Evolutionary conservation across 495 filamentous ascomycete genomes (phyloP).

Genomic region (Tuber brumale): DNA sequence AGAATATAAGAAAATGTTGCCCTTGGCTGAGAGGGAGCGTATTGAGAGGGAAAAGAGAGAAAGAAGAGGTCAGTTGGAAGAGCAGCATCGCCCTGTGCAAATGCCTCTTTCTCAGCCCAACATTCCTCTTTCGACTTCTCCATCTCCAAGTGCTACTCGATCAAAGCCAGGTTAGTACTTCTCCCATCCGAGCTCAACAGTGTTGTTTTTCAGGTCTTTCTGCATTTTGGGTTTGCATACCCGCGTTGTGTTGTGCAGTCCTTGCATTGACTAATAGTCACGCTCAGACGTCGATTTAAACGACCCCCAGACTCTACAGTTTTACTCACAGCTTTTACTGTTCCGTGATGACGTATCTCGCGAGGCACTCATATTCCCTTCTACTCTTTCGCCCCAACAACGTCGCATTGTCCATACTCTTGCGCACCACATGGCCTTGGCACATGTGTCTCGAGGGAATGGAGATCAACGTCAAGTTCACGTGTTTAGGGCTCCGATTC

Average conservation of each 20-base stretch:
- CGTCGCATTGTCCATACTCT: conserved; percentile 87
- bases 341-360: conserved; percentile 74
- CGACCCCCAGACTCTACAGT: conserved; percentile 75
- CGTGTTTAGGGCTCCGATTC: conserved; percentile 59
- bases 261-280: conserved; percentile 39
- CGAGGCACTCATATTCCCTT: conserved; percentile 76
- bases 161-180: conserved; percentile 60
- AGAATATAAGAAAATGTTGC: conserved; percentile 99
- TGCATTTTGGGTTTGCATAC: conserved; percentile 29
- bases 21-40: conserved; percentile 83
- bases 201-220: conserved; percentile 28
- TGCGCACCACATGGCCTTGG: conserved; percentile 88
- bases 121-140: conserved; percentile 60
- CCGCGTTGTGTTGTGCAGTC: conserved; percentile 24
- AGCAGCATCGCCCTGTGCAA: conserved; percentile 78
- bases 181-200: conserved; percentile 32
- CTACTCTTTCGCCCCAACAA: conserved; percentile 69
- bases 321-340: conserved; percentile 79
- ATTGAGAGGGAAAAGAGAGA: conserved; percentile 97
- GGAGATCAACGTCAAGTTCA: conserved; percentile 82
- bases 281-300: conserved; percentile 67
- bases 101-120: conserved; percentile 38
- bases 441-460: conserved; percentile 78
- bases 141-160: conserved; percentile 56
- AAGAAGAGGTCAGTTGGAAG: conserved; percentile 89